Evolutionary conservation across 2,329 filamentous ascomycete species (phyloP), one percentile per base, ranked within the genome.

Genomic region (Aspergillus sp.): DNA sequence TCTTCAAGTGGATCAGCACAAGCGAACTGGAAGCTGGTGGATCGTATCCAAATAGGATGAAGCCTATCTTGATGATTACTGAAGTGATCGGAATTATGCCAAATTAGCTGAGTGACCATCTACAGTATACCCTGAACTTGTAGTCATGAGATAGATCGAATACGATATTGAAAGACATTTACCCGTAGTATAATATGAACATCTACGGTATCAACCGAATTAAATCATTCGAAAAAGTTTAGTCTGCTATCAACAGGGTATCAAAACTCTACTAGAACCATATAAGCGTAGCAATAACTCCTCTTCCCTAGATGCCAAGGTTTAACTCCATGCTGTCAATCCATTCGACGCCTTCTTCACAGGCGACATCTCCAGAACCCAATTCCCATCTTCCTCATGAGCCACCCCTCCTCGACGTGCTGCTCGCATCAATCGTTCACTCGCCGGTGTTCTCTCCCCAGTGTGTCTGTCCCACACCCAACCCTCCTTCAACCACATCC

Each of bases 401-500:
- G 78, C 77, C 6, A 81, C 67, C 1, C 78, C 79, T 30, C 78
- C 79, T 17, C 66, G 69, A 19, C 65, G 66, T 4, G 78, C 78
- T 54, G 73, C 71, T 55, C 71, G 71, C 63, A 78, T 73, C 44
- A 75, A 71, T 58, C 72, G 73, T 11, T 75, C 74, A 51, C 74
- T 76, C 8, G 80, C 75, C 58, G 71, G 70, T 13, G 70, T 78
- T 65, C 76, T 73, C 30, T 78, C 68, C 0, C 91, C 92, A 0
- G 89, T 92, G 27, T 79, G 73, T 1, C 87, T 86, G 77, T 96
- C 85, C 91, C 92, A 96, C 42, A 87, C 81, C 84, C 88, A 94
- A 0, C 92, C 91, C 69, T 96, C 90, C 49, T 88, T 86, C 78
- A 95, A 84, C 92, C 93, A 96, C 86, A 92, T 91, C 92, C 93